A percentile compares a stretch with the other conserved stretches of the same genome.
phyloP scores from a whole-genome alignment of 306 rosid genomes.

The Dryas alaskensis region DNA sequence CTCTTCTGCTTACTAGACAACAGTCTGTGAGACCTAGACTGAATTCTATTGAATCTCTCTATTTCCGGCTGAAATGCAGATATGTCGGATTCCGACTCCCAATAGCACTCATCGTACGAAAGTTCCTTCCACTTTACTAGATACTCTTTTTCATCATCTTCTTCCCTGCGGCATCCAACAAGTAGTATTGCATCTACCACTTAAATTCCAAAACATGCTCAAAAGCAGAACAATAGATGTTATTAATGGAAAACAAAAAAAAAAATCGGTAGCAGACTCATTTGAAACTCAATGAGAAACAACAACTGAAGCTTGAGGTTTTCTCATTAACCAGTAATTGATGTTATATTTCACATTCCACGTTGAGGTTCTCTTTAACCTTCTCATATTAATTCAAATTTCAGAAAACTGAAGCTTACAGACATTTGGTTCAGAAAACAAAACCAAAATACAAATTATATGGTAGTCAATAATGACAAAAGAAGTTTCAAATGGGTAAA shows the following conservation, averaged over 20 bases:
- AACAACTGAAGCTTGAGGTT: neutral
- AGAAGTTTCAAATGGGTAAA: slow-evolving; percentile 29
- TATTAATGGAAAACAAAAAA: neutral
- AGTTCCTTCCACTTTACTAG: slow-evolving; percentile 97
- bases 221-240: slow-evolving; percentile 11
- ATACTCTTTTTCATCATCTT: slow-evolving; percentile 75
- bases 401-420: slow-evolving; percentile 20
- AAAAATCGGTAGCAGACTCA: neutral
- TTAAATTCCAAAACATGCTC: slow-evolving; percentile 23
- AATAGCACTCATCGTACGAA: slow-evolving; percentile 86
- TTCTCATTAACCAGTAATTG: neutral
- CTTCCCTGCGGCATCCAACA: slow-evolving; percentile 59
- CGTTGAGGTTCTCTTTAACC: slow-evolving; percentile 1
- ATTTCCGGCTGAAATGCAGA: slow-evolving; percentile 94
- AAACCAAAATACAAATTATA: slow-evolving; percentile 10
- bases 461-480: slow-evolving; percentile 18
- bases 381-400: neutral
- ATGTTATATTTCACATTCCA: neutral
- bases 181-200: neutral
- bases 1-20: slow-evolving; percentile 60
- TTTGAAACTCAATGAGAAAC: neutral
- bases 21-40: slow-evolving; percentile 60
- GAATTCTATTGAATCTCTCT: slow-evolving; percentile 67
- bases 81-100: slow-evolving; percentile 91
- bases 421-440: slow-evolving; percentile 10